These are phyloP conservation scores for Fomitopsis pinicola DNA, from an alignment of 1,284 basidiomycete genomes.

Conservation along the genomic window DNA sequence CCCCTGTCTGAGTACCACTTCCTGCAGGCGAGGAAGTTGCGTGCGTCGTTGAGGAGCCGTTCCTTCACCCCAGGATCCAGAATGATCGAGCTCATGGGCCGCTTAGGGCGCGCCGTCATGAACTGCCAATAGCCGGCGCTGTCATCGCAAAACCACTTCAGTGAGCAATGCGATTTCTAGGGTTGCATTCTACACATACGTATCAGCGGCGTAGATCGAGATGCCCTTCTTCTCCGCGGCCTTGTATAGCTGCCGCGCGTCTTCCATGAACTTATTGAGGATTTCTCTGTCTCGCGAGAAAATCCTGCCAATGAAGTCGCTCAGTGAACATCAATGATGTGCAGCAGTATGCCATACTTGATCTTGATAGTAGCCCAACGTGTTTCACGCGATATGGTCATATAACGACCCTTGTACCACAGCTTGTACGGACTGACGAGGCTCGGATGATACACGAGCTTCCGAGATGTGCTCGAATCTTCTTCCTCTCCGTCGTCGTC, in stretches of 20 bases:
- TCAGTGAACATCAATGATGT: background rate
- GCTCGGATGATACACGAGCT: slow-evolving; percentile 46
- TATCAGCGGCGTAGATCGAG: slow-evolving; percentile 12
- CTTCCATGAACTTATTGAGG: slow-evolving; percentile 23
- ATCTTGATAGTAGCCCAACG: slow-evolving; percentile 22
- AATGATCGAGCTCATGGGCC: slow-evolving; percentile 14
- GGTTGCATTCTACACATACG: slow-evolving; percentile 3
- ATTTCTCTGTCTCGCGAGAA: slow-evolving; percentile 16
- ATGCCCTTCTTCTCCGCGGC: slow-evolving; percentile 14
- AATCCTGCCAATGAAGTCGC: slow-evolving; percentile 10
- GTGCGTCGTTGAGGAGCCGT: slow-evolving; percentile 15
- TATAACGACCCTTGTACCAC: slow-evolving; percentile 49
- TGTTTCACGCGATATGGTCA: slow-evolving; percentile 37
- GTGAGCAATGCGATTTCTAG: background rate
- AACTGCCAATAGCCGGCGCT: slow-evolving; percentile 12
- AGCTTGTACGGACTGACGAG: slow-evolving; percentile 39
- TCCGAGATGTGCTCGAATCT: slow-evolving; percentile 23
- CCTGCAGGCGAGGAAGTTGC: slow-evolving; percentile 16
- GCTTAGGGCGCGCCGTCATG: slow-evolving; percentile 13
- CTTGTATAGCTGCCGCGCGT: slow-evolving; percentile 25
- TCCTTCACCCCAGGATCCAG: slow-evolving; percentile 18
- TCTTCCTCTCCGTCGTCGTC: slow-evolving; percentile 28
- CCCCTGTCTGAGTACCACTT: slow-evolving; percentile 48
- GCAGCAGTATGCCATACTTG: slow-evolving; percentile 14
- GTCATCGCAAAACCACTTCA: background rate